These are phyloP conservation scores for Metarhizium anisopliae DNA, from an alignment of 2,329 filamentous ascomycete genomes.

Conservation along the genomic window DNA sequence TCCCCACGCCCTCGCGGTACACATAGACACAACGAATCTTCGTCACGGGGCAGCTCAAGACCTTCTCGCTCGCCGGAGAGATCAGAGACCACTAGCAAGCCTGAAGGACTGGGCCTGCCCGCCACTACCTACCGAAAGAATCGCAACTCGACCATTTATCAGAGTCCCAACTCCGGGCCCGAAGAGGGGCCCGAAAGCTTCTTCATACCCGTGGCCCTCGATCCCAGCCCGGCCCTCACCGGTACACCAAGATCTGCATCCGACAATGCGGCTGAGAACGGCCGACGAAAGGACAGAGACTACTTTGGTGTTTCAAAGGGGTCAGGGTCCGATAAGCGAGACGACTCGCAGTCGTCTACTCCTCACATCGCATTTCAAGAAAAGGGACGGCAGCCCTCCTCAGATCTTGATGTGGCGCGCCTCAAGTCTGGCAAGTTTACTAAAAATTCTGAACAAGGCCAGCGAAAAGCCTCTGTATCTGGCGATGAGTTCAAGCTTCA, in stretches of 20 bases:
- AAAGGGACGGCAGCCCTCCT: conserved; percentile 54
- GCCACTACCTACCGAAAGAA: conserved; percentile 71
- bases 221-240: conserved; percentile 53
- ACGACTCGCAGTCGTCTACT: conserved; percentile 48
- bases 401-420: conserved; percentile 48
- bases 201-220: conserved; percentile 67
- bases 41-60: conserved; percentile 45
- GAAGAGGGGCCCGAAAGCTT: conserved; percentile 58
- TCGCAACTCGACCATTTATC: conserved; percentile 60
- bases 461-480: conserved; percentile 17
- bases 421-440: conserved; percentile 41
- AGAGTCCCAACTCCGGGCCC: conserved; percentile 33
- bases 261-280: conserved; percentile 34
- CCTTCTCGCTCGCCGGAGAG: conserved; percentile 48
- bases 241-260: conserved; percentile 45
- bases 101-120: conserved; percentile 60
- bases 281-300: conserved; percentile 46
- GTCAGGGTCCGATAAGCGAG: conserved; percentile 33
- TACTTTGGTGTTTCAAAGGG: conserved; percentile 45
- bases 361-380: conserved; percentile 93
- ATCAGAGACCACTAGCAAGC: conserved; percentile 26
- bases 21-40: conserved; percentile 43
- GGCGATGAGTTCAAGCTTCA: conserved; percentile 63
- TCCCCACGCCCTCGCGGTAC: conserved; percentile 51
- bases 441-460: conserved; percentile 25